Percentiles rank a stretch among this genome's conserved stretches.
Conservation (phyloP, 2,329 filamentous ascomycete genomes). For the Trichoderma guizhouense region DNA sequence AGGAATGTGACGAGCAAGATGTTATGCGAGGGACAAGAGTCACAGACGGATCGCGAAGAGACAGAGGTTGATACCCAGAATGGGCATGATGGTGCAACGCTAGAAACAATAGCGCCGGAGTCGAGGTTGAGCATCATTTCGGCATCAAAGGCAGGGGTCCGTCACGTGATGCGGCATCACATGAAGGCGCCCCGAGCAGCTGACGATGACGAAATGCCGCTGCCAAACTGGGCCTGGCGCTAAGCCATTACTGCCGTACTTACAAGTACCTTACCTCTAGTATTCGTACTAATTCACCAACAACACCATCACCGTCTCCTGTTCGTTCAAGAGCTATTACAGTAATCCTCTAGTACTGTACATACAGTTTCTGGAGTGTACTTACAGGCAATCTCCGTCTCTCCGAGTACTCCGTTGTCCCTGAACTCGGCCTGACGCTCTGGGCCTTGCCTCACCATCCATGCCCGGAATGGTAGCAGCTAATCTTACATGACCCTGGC, state of each 20-base stretch:
- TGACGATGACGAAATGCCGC: constrained; percentile 15
- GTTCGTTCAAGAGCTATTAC: background rate
- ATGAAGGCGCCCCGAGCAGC: background rate
- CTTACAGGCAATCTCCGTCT: too few relatives aligned
- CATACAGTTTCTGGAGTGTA: background rate
- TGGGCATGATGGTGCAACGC: constrained; percentile 15
- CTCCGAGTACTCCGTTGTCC: background rate
- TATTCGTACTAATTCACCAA: background rate
- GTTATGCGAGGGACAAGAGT: constrained; percentile 1
- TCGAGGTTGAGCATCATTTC: constrained; percentile 12
- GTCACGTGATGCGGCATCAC: constrained; percentile 15
- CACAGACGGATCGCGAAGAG: background rate
- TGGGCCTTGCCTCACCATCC: background rate
- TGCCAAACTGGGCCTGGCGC: background rate
- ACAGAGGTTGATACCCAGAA: constrained; percentile 11
- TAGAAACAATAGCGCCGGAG: constrained; percentile 10
- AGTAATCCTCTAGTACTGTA: background rate
- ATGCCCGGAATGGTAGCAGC: constrained; percentile 1
- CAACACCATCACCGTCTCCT: background rate
- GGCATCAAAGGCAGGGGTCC: constrained; percentile 2
- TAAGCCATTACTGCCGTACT: background rate
- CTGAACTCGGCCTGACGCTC: background rate
- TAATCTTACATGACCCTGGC: constrained; percentile 7
- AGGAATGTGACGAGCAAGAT: constrained; percentile 1
- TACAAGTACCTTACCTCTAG: too few relatives aligned